phyloP scores from a whole-genome alignment of 805 yeast species.

The Candida berthetii region DNA sequence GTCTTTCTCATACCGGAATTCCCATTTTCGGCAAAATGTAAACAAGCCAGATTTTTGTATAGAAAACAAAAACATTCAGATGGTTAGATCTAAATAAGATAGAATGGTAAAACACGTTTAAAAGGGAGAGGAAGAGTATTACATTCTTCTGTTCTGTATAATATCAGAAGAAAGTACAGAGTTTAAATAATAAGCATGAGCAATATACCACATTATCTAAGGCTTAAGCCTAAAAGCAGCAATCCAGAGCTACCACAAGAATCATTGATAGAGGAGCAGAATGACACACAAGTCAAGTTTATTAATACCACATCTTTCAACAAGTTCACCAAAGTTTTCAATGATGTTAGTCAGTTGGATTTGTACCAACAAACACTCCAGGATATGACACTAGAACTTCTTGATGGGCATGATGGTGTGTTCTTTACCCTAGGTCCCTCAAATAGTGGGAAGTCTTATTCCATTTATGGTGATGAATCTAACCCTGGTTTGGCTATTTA shows the following conservation, averaged over 20 bases:
- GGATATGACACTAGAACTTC: slow-evolving; percentile 12
- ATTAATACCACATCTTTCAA: slow-evolving; percentile 17
- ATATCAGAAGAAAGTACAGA: too few relatives aligned
- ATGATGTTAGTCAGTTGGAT: slow-evolving; percentile 26
- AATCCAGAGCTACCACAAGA: slow-evolving; percentile 5
- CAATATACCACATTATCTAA: slow-evolving; percentile 28
- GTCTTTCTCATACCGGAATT: too few relatives aligned
- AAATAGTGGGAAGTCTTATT: slow-evolving; percentile 41
- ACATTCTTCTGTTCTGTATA: too few relatives aligned
- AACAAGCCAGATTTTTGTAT: too few relatives aligned
- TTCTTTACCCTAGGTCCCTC: slow-evolving; percentile 49
- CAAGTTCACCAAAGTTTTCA: slow-evolving; percentile 27
- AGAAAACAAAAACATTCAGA: too few relatives aligned
- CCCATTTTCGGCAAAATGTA: too few relatives aligned
- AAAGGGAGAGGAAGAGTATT: too few relatives aligned
- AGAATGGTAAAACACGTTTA: too few relatives aligned
- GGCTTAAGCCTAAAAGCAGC: slow-evolving; percentile 28
- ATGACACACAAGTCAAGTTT: slow-evolving; percentile 18
- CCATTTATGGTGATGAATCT: slow-evolving; percentile 27
- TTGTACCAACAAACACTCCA: slow-evolving; percentile 25
- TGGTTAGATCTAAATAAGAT: too few relatives aligned
- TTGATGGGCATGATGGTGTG: slow-evolving; percentile 32
- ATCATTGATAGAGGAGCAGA: slow-evolving; percentile 16
- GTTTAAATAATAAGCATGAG: too few relatives aligned
- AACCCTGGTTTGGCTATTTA: slow-evolving; percentile 32